A percentile compares a stretch with the other conserved stretches of the same genome.
Evolutionary conservation across 2,329 filamentous ascomycete genomes (phyloP).

Genomic region (Paecilomyces sp.): DNA sequence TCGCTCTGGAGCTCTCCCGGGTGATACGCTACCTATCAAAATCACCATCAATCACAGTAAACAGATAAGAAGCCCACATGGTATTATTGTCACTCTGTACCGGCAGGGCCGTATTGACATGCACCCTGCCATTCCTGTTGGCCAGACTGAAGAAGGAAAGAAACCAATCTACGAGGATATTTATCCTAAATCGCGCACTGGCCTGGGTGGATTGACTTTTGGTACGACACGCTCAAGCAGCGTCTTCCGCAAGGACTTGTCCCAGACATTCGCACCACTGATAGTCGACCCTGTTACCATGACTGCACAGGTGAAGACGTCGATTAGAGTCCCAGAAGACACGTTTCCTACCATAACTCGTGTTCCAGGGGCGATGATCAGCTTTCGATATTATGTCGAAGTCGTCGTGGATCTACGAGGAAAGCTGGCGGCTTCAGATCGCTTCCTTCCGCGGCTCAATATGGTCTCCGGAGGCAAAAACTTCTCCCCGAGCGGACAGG

Average conservation of each 20-base stretch:
- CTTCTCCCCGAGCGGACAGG: constrained; percentile 35
- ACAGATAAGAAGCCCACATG: constrained; percentile 80
- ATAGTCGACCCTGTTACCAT: constrained; percentile 78
- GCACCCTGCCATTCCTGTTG: constrained; percentile 54
- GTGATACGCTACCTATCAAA: constrained; percentile 72
- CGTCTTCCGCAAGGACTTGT: constrained; percentile 90
- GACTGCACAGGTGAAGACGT: constrained; percentile 71
- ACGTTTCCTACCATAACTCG: constrained; percentile 85
- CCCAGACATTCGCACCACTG: constrained; percentile 79
- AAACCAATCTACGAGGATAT: constrained; percentile 72
- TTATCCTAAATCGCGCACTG: constrained; percentile 80
- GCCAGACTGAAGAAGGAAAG: constrained; percentile 57
- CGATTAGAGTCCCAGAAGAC: constrained; percentile 80
- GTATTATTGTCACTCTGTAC: constrained; percentile 87
- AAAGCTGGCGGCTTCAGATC: constrained; percentile 69
- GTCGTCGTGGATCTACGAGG: constrained; percentile 89
- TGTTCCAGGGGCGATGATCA: constrained; percentile 89
- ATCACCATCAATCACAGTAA: constrained; percentile 84
- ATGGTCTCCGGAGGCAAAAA: constrained; percentile 41
- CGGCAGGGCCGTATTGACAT: constrained; percentile 87
- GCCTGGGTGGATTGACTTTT: constrained; percentile 76
- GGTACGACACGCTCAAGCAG: constrained; percentile 81
- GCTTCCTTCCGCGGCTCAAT: constrained; percentile 51
- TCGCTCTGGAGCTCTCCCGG: constrained; percentile 76
- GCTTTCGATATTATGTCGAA: constrained; percentile 89